Conservation (phyloP, 805 yeast genomes). For the Kuraishia hungarica region DNA sequence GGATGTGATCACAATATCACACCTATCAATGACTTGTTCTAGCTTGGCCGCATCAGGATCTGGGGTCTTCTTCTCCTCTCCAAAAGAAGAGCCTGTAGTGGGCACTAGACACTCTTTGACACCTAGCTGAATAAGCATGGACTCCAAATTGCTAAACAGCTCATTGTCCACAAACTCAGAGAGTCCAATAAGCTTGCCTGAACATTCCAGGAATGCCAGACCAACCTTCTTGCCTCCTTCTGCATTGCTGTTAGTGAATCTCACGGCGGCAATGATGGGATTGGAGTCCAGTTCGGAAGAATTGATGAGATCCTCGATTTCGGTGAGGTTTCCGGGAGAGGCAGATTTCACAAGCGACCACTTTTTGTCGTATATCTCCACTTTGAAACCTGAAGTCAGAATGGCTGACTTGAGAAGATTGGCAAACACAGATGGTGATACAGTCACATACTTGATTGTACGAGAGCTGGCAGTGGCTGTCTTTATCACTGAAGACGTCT, state of each 20-base stretch:
- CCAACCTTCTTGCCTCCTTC: constrained; percentile 57
- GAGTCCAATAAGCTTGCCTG: constrained; percentile 56
- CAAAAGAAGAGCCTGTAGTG: constrained; percentile 22
- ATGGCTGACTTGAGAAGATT: constrained; percentile 59
- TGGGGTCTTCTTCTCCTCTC: constrained; percentile 16
- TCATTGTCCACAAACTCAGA: constrained; percentile 85
- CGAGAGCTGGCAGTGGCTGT: constrained; percentile 27
- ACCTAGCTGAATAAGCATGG: constrained; percentile 80
- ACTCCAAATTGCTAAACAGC: constrained; percentile 76
- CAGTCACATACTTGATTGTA: constrained; percentile 53
- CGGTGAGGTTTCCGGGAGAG: constrained; percentile 85
- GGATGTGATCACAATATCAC: constrained; percentile 64
- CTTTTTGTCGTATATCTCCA: constrained; percentile 67
- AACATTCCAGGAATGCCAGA: constrained; percentile 70
- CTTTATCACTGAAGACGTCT: constrained; percentile 76
- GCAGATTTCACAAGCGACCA: constrained; percentile 58
- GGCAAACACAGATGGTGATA: constrained; percentile 67
- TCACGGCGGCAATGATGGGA: constrained; percentile 49
- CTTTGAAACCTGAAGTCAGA: constrained; percentile 62
- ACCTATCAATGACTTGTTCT: constrained; percentile 64
- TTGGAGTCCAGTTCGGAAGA: constrained; percentile 31
- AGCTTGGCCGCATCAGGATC: constrained; percentile 60
- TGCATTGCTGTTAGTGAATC: constrained; percentile 26
- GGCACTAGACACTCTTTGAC: constrained; percentile 77
- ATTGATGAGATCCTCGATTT: constrained; percentile 61